Base-by-base conservation (phyloP, 2,329 filamentous ascomycete species). In the Albifimbria verrucaria region DNA sequence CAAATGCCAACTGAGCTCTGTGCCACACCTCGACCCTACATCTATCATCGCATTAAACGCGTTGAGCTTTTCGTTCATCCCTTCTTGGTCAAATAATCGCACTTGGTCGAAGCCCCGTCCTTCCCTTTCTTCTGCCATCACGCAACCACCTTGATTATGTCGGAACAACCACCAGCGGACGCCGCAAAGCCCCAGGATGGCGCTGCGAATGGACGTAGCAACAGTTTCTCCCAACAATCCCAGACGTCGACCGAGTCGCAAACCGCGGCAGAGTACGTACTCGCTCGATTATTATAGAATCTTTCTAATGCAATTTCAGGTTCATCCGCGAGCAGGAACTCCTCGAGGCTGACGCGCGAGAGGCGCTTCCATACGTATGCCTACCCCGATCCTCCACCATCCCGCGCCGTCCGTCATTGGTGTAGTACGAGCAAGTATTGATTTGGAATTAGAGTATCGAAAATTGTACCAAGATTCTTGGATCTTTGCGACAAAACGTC, bases 381-480 rank as follows among this genome's bases (percentile, higher is more conserved):
- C n/a, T 28, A 26, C 24, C 22, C 21, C 25, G 20, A 10, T n/a
- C n/a, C n/a, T n/a, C n/a, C n/a, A n/a, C n/a, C n/a, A n/a, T n/a
- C n/a, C n/a, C n/a, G n/a, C n/a, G n/a, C n/a, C n/a, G n/a, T n/a
- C n/a, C n/a, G n/a, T n/a, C n/a, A n/a, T n/a, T n/a, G n/a, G n/a
- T n/a, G n/a, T n/a, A n/a, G n/a, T n/a, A n/a, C n/a, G n/a, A n/a
- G n/a, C n/a, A n/a, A n/a, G n/a, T n/a, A n/a, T n/a, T n/a, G n/a
- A n/a, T n/a, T n/a, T n/a, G n/a, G n/a, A n/a, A n/a, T n/a, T 59
- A 95, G 90, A 92, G 94, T 72, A 97, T 97, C 68, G 90, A 96
- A 62, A 87, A 86, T 46, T 99, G 94, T 73, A 97, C 94, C 47
- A 88, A 92, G 61, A 85, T 88, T n/a, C 85, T 97, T 24, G 94